Base-by-base conservation (phyloP, 495 filamentous ascomycete genomes). In the Alectoria sarmentosa region DNA sequence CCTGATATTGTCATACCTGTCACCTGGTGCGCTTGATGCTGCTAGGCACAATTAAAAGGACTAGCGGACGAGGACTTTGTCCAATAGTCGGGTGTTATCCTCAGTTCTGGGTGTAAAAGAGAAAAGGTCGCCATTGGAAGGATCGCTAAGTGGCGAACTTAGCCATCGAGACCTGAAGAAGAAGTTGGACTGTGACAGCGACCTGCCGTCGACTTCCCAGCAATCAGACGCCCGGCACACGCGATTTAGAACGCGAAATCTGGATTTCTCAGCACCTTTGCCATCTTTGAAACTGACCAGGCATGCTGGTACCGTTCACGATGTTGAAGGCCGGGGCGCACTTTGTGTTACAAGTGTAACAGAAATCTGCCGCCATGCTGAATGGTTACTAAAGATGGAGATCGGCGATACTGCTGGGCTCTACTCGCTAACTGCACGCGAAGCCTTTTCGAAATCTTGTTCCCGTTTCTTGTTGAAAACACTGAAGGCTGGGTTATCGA, bases 11-110 rank as follows among this genome's bases (percentile, higher is more conserved):
- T 62, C 11, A 1, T 52, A 34, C 26, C 39, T 63, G 26, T 68
- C 67, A 49, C 30, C 60, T 23, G 57, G 63, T 17, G 59, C 52
- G 10, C 36, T 68, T 37, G 66, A 68, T 62, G 58, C 63, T 11
- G 58, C 59, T n/a, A 28, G 66, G 57, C 36, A 56, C 28, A 63
- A 54, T 15, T 65, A 52, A 39, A 49, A 58, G n/a, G n/a, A 41
- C 37, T 65, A 60, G 59, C 46, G 58, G 37, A 54, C n/a, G 5
- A 61, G 41, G 21, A 63, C 65, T 52, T 58, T 63, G 63, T 58
- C 37, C n/a, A 68, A 41, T 39, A 39, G 8, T 48, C 37, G 34
- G 21, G 8, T 65, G 9, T 4, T 68, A 54, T 56, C 56, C 17
- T 34, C 59, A 55, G 59, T 63, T 13, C 49, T 62, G n/a, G 49